phyloP scores from a whole-genome alignment of 805 yeast species.

The Metschnikowia lochheadii region DNA sequence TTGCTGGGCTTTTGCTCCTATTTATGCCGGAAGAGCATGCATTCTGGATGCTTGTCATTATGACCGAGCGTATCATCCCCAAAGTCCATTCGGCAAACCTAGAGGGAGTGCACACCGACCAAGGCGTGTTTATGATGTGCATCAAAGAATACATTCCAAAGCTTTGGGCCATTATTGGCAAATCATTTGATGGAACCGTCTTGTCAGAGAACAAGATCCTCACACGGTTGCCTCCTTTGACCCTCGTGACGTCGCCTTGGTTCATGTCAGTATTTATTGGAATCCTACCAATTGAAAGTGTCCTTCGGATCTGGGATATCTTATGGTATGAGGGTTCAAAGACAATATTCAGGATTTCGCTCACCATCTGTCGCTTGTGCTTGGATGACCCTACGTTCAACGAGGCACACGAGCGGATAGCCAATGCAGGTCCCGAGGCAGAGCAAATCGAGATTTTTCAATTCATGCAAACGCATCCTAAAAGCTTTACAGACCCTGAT shows the following conservation, averaged over 20 bases:
- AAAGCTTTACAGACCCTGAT: constrained; percentile 63
- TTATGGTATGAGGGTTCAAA: constrained; percentile 89
- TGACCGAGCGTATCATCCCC: constrained; percentile 80
- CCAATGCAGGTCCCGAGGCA: constrained; percentile 25
- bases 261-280: constrained; percentile 97
- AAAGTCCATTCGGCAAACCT: constrained; percentile 86
- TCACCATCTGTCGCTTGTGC: constrained; percentile 72
- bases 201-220: constrained; percentile 51
- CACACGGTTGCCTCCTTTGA: constrained; percentile 79
- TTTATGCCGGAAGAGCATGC: constrained; percentile 88
- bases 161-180: constrained; percentile 59
- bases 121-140: constrained; percentile 88
- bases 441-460: constrained; percentile 64
- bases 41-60: constrained; percentile 93
- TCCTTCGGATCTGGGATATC: constrained; percentile 91
- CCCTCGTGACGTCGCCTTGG: constrained; percentile 95
- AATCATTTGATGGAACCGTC: constrained; percentile 36
- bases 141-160: constrained; percentile 78
- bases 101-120: constrained; percentile 94
- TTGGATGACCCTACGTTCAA: constrained; percentile 57
- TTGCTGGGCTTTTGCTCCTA: constrained; percentile 79
- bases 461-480: constrained; percentile 79
- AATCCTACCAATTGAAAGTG: constrained; percentile 81
- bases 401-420: constrained; percentile 11
- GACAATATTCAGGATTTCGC: constrained; percentile 74